phyloP scores from a whole-genome alignment of 192 early-diverging fungal genomes.

The Dispira parvispora region DNA sequence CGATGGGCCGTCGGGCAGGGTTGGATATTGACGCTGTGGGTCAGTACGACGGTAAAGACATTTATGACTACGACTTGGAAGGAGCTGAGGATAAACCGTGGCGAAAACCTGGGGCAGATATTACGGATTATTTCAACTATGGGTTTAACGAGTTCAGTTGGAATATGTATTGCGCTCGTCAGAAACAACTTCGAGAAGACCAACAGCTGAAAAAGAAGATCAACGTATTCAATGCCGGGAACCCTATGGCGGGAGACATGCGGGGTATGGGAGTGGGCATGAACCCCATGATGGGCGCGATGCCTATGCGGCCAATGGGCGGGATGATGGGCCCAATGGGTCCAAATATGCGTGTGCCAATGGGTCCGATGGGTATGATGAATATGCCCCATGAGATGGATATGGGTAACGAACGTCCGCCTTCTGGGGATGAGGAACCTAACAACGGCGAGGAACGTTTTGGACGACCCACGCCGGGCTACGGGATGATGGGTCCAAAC shows the following conservation, averaged over 20 bases:
- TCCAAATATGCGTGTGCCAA: background rate
- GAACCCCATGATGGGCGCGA: constrained; percentile 19
- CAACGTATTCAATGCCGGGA: background rate
- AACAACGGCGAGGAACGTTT: too few relatives aligned
- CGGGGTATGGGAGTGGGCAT: constrained; percentile 16
- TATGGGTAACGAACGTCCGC: too few relatives aligned
- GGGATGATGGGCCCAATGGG: background rate
- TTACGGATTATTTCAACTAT: constrained; percentile 99
- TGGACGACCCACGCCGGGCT: too few relatives aligned
- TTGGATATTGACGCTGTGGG: background rate
- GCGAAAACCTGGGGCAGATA: constrained; percentile 80
- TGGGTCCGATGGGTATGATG: background rate
- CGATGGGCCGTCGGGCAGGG: background rate
- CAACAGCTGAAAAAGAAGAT: background rate
- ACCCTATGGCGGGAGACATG: constrained; percentile 19
- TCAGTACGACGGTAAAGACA: constrained; percentile 43
- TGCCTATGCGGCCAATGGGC: background rate
- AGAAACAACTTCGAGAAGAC: constrained; percentile 71
- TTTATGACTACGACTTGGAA: constrained; percentile 86
- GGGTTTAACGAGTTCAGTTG: constrained; percentile 95
- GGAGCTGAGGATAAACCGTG: constrained; percentile 92
- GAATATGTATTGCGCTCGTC: constrained; percentile 86
- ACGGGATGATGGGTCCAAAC: too few relatives aligned
- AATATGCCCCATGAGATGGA: background rate
- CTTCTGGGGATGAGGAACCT: too few relatives aligned